Conservation (phyloP, 75 land plant species). For the Gnetum montanum region DNA sequence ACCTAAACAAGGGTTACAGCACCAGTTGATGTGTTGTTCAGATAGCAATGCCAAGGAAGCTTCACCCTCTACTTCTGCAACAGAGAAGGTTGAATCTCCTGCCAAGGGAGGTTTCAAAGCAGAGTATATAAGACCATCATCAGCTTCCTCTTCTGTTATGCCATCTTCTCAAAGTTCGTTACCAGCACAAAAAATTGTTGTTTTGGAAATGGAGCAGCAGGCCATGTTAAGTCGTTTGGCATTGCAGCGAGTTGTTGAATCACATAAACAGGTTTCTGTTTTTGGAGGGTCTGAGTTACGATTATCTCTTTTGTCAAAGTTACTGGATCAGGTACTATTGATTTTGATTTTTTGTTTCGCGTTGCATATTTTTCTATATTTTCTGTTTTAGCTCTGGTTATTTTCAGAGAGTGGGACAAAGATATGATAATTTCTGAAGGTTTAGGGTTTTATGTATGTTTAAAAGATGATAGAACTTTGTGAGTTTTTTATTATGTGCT, state of each 20-base stretch:
- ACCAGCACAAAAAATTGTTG: constrained; percentile 29
- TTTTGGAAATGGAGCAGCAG: constrained; percentile 58
- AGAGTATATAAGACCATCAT: constrained; percentile 17
- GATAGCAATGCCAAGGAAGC: neutral
- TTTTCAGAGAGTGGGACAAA: no score
- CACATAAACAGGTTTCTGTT: constrained; percentile 47
- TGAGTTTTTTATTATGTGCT: no score
- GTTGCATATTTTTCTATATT: neutral
- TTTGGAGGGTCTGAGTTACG: constrained; percentile 65
- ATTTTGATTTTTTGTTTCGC: neutral
- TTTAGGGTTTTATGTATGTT: no score
- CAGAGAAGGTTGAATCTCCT: constrained; percentile 21
- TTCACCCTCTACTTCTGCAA: constrained; percentile 13
- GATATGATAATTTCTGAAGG: no score
- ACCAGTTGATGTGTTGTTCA: neutral
- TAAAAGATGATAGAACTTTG: no score
- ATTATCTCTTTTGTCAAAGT: constrained; percentile 53
- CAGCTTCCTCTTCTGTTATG: constrained; percentile 21
- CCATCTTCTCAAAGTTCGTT: constrained; percentile 13
- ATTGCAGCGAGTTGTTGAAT: constrained; percentile 66
- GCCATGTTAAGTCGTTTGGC: constrained; percentile 45
- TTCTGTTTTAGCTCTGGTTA: neutral
- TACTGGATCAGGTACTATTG: constrained; percentile 61
- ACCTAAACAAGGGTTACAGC: neutral
- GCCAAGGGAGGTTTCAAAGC: constrained; percentile 16